Evolutionary conservation across 2,329 filamentous ascomycete genomes (phyloP), one percentile per base, ranked within the genome.

Genomic region (Fusarium albosuccineum): DNA sequence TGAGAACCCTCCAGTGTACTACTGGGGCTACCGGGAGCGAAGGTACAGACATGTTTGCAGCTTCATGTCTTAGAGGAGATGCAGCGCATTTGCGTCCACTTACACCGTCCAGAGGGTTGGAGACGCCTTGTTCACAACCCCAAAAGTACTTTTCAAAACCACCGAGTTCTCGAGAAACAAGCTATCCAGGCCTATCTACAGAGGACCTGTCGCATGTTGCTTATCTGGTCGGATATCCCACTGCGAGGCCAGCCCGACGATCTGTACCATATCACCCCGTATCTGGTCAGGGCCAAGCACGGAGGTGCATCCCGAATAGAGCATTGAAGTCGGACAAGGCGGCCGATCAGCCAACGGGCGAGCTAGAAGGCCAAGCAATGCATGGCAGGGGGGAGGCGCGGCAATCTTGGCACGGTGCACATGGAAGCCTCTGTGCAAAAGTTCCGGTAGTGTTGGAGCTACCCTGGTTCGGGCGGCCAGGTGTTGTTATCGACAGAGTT

Each of bases 391-490:
- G 14, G 17, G 13, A 45, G 9, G 7, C 10, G 30, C 26, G 30
- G 27, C 33, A 55, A 52, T 11, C 9, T 46, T 40, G 37, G 49
- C 39, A 62, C 37, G 39, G 39, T 33, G 29, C 45, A 49, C 36
- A 13, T 26, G 33, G 39, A 50, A 58, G n/a, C 9, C 39, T 30
- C 39, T 42, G 9, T 29, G 34, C 64, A 67, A 67, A 67, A 67
- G 64, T 67, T 60, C 64, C 55, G 29, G 11, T 52, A 52, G 51
- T 55, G 62, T 62, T 62, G 36, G 58, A 65, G 30, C 55, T 29
- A 45, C 39, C 48, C 22, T 29, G 16, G 41, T 5, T 39, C 33
- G 27, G 52, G 22, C 53, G 40, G 27, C 37, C 53, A 33, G 42
- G 61, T 59, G 50, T 27, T 39, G 57, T 41, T 39, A 57, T 62